Percentiles rank a stretch among this genome's conserved stretches.
These are phyloP conservation scores for Elsinoe arachidis DNA, from an alignment of 2,329 filamentous ascomycete genomes.

Conservation along the genomic window DNA sequence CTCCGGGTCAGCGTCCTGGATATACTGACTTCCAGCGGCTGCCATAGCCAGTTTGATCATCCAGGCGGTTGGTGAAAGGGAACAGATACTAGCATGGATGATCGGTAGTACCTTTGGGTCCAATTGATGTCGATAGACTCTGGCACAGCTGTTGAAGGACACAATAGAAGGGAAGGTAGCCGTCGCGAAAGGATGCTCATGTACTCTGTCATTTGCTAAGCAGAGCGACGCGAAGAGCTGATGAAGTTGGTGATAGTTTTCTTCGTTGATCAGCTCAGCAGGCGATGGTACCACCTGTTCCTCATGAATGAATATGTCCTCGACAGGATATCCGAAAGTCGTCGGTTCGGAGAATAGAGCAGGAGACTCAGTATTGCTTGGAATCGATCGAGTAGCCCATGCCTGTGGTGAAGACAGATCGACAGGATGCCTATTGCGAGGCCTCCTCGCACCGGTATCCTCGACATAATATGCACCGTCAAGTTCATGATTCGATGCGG, in stretches of 20 bases:
- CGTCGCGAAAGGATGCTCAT: neutral
- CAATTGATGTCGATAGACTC: slow-evolving; percentile 22
- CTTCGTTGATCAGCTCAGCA: neutral
- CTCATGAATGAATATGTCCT: neutral
- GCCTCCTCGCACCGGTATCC: neutral
- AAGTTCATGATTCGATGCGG: neutral
- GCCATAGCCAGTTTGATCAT: slow-evolving; percentile 22
- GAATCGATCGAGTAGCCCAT: neutral
- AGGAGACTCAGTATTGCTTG: neutral
- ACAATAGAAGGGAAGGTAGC: neutral
- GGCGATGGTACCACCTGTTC: neutral
- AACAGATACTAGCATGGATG: slow-evolving; percentile 17
- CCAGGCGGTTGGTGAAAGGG: slow-evolving; percentile 15
- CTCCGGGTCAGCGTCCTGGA: neutral
- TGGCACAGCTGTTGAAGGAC: slow-evolving; percentile 14
- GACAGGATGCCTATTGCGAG: neutral
- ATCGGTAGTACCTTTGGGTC: slow-evolving; percentile 22
- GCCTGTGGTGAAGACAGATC: neutral
- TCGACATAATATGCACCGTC: neutral
- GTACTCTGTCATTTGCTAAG: neutral
- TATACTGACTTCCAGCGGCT: slow-evolving; percentile 21
- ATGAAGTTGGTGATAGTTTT: neutral
- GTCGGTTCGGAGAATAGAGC: neutral
- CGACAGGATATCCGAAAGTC: neutral
- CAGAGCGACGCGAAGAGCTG: neutral